Percentiles rank a stretch among this genome's conserved stretches.
phyloP scores from a whole-genome alignment of 208 protist genomes.

The Crithidia bombi region DNA sequence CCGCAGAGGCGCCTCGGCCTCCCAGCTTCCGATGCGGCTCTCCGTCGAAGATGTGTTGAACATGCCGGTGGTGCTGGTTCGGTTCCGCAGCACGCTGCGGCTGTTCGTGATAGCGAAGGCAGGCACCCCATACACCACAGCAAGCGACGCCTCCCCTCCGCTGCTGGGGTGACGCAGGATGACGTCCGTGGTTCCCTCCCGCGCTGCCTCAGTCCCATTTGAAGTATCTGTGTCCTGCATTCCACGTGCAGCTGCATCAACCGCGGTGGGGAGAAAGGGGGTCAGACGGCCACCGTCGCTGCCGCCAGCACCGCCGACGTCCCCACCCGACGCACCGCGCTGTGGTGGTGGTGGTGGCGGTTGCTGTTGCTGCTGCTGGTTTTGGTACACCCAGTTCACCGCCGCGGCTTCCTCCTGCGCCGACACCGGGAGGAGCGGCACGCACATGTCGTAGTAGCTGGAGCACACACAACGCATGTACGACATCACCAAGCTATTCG shows the following conservation, averaged over 20 bases:
- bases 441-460: conserved; percentile 43
- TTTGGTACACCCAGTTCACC: conserved; percentile 16
- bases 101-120: too few species aligned
- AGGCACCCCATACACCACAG: too few species aligned
- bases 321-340: not conserved
- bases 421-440: conserved; percentile 10
- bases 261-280: not conserved
- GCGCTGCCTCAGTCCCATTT: not conserved
- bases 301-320: not conserved
- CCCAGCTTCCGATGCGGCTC: conserved; percentile 29
- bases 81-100: too few species aligned
- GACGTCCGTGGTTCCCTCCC: conserved; percentile 13
- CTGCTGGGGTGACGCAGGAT: conserved; percentile 16
- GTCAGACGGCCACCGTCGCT: not conserved
- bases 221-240: conserved; percentile 19
- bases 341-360: conserved; percentile 25
- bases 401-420: conserved; percentile 15
- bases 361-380: conserved; percentile 18
- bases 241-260: not conserved
- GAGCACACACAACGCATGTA: conserved; percentile 60
- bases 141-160: not conserved
- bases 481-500: conserved; percentile 36
- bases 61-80: not conserved
- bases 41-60: conserved; percentile 12
- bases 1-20: conserved; percentile 14